phyloP scores from a whole-genome alignment of 495 filamentous ascomycete genomes.

The Penicillium parvum region DNA sequence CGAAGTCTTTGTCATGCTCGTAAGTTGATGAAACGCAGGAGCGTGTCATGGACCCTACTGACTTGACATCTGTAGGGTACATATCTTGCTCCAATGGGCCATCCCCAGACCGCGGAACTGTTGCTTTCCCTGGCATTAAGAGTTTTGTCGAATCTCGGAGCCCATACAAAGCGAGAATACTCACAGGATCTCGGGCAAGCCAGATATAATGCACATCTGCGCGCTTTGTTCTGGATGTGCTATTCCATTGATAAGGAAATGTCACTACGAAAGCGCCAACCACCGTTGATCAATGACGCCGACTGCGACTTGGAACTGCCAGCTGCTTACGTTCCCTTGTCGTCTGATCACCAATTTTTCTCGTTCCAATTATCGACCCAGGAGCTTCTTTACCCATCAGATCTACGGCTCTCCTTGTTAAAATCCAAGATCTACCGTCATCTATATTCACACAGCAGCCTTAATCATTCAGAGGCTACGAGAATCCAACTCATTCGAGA shows the following conservation, averaged over 20 bases:
- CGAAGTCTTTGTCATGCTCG: constrained; percentile 23
- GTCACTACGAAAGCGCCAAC: constrained; percentile 23
- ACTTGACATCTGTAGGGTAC: constrained; percentile 11
- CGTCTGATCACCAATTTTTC: constrained; percentile 22
- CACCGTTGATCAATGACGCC: constrained; percentile 26
- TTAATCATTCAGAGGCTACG: constrained; percentile 14
- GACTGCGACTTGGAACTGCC: constrained; percentile 32
- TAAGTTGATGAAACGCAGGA: constrained; percentile 3
- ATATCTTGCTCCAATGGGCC: constrained; percentile 21
- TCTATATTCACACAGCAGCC: constrained; percentile 19
- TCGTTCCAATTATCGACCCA: constrained; percentile 17
- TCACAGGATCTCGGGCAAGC: constrained; percentile 2
- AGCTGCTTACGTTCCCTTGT: constrained; percentile 13
- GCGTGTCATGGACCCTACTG: not conserved
- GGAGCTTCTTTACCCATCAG: constrained; percentile 25
- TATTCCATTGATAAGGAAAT: constrained; percentile 34
- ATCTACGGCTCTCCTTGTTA: constrained; percentile 26
- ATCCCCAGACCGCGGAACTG: constrained; percentile 18
- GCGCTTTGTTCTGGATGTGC: constrained; percentile 34
- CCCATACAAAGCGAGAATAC: constrained; percentile 6
- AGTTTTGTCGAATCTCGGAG: constrained; percentile 20
- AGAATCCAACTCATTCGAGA: constrained; percentile 24
- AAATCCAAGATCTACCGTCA: constrained; percentile 26
- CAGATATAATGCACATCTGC: constrained; percentile 20
- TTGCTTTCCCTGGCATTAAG: constrained; percentile 20